A percentile compares a stretch with the other conserved stretches of the same genome.
These are phyloP conservation scores for Dendrocalamus latiflorus DNA, from an alignment of 202 grass and related monocot species.

Conservation along the genomic window DNA sequence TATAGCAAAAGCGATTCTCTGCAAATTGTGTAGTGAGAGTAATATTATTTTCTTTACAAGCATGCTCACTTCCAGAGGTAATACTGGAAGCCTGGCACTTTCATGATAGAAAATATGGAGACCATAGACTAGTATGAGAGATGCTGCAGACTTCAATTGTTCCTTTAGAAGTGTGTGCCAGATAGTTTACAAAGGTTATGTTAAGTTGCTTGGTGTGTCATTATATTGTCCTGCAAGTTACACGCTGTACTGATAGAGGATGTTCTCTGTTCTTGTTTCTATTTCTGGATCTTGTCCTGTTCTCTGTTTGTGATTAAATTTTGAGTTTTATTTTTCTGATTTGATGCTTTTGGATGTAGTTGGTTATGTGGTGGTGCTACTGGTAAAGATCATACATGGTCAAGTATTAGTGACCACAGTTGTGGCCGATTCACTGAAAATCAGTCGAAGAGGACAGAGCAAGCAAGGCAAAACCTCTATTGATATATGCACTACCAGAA, in stretches of 20 bases:
- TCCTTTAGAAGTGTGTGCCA: not conserved
- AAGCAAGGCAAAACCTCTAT: conserved; percentile 73
- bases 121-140: not conserved
- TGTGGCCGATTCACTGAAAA: conserved; percentile 88
- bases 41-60: not conserved
- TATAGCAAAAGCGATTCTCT: not conserved
- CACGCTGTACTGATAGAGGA: not conserved
- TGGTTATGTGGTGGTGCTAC: conserved; percentile 97
- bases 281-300: not conserved
- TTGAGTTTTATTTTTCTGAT: conserved; percentile 14
- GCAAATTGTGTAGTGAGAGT: not conserved
- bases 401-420: conserved; percentile 78
- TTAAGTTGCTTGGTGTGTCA: conserved; percentile 1
- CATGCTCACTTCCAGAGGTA: not conserved
- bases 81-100: not conserved
- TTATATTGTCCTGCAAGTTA: not conserved
- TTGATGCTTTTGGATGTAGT: conserved; percentile 49
- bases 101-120: not conserved
- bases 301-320: not conserved
- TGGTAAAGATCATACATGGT: conserved; percentile 92
- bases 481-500: conserved; percentile 99
- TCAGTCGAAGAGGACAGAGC: conserved; percentile 57
- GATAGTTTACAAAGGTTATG: not conserved
- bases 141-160: not conserved
- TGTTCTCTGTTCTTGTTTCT: not conserved